Conservation (phyloP, 2,329 filamentous ascomycete genomes). For the Emergomyces africanus region DNA sequence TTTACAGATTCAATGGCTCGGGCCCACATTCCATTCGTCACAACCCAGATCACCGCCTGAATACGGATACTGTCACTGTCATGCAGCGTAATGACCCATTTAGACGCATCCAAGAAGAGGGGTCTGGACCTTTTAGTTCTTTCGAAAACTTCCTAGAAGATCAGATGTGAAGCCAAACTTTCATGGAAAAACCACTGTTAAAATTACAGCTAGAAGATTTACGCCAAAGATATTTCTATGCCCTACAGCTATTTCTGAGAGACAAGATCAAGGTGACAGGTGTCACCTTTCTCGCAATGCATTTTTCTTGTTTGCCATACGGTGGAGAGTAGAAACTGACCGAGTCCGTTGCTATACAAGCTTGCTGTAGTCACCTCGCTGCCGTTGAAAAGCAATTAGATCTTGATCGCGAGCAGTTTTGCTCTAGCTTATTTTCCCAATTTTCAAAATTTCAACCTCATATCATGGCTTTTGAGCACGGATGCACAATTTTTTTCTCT, state of each 20-base stretch:
- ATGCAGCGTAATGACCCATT: constrained; percentile 11
- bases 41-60: constrained; percentile 7
- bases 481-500: not conserved
- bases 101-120: not conserved
- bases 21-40: constrained; percentile 5
- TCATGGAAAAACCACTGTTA: not conserved
- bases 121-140: not conserved
- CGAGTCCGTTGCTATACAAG: not conserved
- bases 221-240: not conserved
- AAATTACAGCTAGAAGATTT: not conserved
- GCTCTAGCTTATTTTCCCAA: not conserved
- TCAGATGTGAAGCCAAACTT: not conserved
- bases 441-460: not conserved
- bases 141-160: constrained; percentile 9
- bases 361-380: not conserved
- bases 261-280: not conserved
- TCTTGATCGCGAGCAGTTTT: not conserved
- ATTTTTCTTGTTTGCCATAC: not conserved
- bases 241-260: not conserved
- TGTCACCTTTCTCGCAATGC: not conserved
- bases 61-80: constrained; percentile 6
- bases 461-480: not conserved
- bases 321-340: not conserved
- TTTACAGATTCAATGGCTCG: constrained; percentile 6
- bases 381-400: not conserved